Base-by-base conservation (phyloP, 1,284 basidiomycete genomes). In the Baeospora myosura region DNA sequence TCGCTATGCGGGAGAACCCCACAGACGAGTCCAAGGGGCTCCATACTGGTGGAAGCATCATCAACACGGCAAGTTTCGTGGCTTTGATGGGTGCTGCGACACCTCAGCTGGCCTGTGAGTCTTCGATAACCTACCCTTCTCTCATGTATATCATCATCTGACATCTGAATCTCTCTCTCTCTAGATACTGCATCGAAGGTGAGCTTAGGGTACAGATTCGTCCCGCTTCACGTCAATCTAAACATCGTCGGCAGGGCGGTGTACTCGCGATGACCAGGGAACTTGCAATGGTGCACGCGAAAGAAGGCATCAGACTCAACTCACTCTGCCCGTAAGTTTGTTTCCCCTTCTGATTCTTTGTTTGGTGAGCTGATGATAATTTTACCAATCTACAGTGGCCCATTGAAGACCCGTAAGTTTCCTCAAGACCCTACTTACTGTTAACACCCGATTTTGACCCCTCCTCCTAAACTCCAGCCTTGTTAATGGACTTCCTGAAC, bases 181-280 rank as follows among this genome's bases (percentile, higher is more conserved):
- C 48, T 8, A 89, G 87, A 91, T 61, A 90, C 88, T 34, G 86
- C 88, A 5, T 90, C 87, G 4, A 89, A 90, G 72, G 83, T 83
- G 51, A 38, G 22, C 31, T 29, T 38, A n/a, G n/a, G n/a, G n/a
- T 35, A 21, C 41, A 18, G 32, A 21, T 44, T 7, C 26, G 25
- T n/a, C 25, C 20, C 17, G 11, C 16, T 2, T 29, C 35, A 17
- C 10, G 26, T 11, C 17, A 28, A 31, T 36, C 5, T 41, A 4
- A 18, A 4, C 24, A n/a, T 24, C 17, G n/a, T 10, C 17, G 18
- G 18, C 48, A 91, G 82, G 94, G 94, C 45, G 94, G 86, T 23
- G 95, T 98, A 3, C 80, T 98, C 42, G 88, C 94, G n/a, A 95
- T 98, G 92, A 94, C 91, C 7, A 81, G 94, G 41, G 94, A 98